A percentile compares a stretch with the other conserved stretches of the same genome.
Conservation (phyloP, 2,329 filamentous ascomycete genomes). For the Beauveria scarabaeidicola region DNA sequence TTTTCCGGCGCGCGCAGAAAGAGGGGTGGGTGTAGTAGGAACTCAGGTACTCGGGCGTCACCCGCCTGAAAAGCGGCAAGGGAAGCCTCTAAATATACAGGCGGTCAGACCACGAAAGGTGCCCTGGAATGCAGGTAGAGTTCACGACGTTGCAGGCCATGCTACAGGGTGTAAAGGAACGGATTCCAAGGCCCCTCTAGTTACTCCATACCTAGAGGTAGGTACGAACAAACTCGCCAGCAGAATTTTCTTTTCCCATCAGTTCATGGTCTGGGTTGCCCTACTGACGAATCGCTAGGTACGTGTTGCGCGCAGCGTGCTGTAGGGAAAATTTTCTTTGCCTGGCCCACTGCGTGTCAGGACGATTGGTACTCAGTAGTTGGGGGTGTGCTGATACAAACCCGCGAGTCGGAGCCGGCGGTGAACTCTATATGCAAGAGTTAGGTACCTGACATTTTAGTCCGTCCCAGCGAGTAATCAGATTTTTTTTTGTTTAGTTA, state of each 20-base stretch:
- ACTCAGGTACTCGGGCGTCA: slow-evolving; percentile 1
- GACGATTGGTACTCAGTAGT: too few relatives aligned
- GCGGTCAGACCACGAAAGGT: neutral
- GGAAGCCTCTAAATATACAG: neutral
- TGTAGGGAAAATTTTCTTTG: neutral
- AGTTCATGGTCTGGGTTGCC: too few relatives aligned
- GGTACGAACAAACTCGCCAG: neutral
- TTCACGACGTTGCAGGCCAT: too few relatives aligned
- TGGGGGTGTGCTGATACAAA: too few relatives aligned
- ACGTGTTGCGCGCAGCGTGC: too few relatives aligned
- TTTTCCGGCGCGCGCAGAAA: neutral
- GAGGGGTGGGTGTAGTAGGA: neutral
- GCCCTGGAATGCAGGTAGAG: neutral
- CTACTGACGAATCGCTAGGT: too few relatives aligned
- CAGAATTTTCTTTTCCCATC: neutral
- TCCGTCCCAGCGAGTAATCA: neutral
- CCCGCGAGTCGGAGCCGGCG: too few relatives aligned
- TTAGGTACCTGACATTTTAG: neutral
- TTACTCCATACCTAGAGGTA: too few relatives aligned
- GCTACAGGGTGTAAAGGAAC: neutral
- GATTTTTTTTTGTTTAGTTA: neutral
- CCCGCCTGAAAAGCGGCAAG: neutral
- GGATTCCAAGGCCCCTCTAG: too few relatives aligned
- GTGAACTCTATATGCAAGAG: neutral
- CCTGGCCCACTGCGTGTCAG: neutral